These are phyloP conservation scores for Gyromitra esculenta DNA, from an alignment of 2,329 filamentous ascomycete species.

Conservation along the genomic window DNA sequence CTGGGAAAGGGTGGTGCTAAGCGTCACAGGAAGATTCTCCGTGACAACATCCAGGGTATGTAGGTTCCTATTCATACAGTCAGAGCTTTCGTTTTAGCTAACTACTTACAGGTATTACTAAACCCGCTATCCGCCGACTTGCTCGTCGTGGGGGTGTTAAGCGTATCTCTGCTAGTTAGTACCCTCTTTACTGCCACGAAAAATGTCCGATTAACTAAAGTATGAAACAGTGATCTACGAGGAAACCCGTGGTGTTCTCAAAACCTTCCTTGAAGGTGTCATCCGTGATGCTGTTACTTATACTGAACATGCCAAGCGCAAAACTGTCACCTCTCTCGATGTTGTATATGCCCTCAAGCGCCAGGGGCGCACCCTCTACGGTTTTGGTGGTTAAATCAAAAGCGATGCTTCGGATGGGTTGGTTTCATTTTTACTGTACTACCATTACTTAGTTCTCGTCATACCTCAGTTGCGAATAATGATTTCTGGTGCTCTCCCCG, in stretches of 20 bases:
- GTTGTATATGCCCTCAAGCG: slow-evolving; percentile 75
- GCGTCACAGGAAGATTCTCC: slow-evolving; percentile 98
- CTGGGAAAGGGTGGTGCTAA: slow-evolving; percentile 98
- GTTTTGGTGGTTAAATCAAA: slow-evolving; percentile 80
- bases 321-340: slow-evolving; percentile 77
- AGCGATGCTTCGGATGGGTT: neutral
- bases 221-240: slow-evolving; percentile 72
- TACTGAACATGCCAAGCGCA: slow-evolving; percentile 82
- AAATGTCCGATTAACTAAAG: slow-evolving; percentile 27
- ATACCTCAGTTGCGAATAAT: slow-evolving; percentile 51
- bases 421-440: slow-evolving; percentile 38
- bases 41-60: slow-evolving; percentile 99
- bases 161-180: slow-evolving; percentile 95
- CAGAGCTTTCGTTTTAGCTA: slow-evolving; percentile 17
- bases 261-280: slow-evolving; percentile 80
- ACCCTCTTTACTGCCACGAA: neutral
- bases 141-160: slow-evolving; percentile 99
- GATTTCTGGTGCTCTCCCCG: slow-evolving; percentile 38
- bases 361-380: slow-evolving; percentile 81
- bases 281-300: slow-evolving; percentile 81
- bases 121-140: slow-evolving; percentile 98
- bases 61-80: neutral
- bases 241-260: slow-evolving; percentile 79
- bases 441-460: slow-evolving; percentile 26
- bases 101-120: slow-evolving; percentile 76